Evolutionary conservation across 768 basidiomycete genomes (phyloP).

Genomic region (Xerocomus spinulosus): DNA sequence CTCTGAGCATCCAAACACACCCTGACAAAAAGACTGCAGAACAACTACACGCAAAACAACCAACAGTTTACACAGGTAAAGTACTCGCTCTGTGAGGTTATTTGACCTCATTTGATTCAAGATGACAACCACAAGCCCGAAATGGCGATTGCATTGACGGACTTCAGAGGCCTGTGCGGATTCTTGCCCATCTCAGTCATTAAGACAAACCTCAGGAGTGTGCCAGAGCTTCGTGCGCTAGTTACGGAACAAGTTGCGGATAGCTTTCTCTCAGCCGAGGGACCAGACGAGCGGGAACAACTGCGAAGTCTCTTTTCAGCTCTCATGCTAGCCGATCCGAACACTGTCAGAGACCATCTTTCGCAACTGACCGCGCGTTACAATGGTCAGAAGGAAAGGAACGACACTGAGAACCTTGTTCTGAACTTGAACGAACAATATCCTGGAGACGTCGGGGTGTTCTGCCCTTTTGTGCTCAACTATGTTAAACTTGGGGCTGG

Average conservation of each 20-base stretch:
- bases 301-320: constrained; percentile 77
- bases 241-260: constrained; percentile 54
- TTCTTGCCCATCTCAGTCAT: constrained; percentile 81
- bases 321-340: constrained; percentile 74
- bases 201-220: constrained; percentile 55
- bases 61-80: constrained; percentile 89
- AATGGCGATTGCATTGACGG: constrained; percentile 95
- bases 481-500: constrained; percentile 74
- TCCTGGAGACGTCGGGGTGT: constrained; percentile 88
- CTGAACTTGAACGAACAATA: constrained; percentile 65
- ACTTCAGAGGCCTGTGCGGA: constrained; percentile 87
- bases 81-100: not conserved
- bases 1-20: constrained; percentile 88
- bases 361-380: constrained; percentile 60
- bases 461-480: constrained; percentile 89
- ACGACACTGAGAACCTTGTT: constrained; percentile 58
- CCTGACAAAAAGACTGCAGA: constrained; percentile 83
- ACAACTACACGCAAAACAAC: constrained; percentile 58
- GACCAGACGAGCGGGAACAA: constrained; percentile 37
- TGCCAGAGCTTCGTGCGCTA: constrained; percentile 74
- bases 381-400: constrained; percentile 40
- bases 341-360: constrained; percentile 51
- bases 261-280: constrained; percentile 44
- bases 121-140: constrained; percentile 98
- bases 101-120: constrained; percentile 27